Evolutionary conservation across 2,329 filamentous ascomycete species (phyloP).

Genomic region (Alternaria postmessia): DNA sequence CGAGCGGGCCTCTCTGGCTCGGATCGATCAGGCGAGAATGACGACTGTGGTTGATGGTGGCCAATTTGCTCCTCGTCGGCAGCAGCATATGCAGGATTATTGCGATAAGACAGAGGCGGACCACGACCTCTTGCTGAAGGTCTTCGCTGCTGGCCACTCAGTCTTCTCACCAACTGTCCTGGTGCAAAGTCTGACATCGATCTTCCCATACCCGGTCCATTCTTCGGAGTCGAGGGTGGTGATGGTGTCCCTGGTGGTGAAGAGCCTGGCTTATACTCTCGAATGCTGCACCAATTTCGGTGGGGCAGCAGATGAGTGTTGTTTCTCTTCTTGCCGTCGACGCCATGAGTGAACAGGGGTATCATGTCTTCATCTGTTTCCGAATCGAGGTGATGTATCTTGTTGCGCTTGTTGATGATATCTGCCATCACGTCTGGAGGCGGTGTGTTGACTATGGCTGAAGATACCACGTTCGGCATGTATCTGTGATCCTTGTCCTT

Average conservation of each 20-base stretch:
- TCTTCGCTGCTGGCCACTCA: constrained; percentile 43
- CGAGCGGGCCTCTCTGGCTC: constrained; percentile 36
- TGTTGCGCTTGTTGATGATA: constrained; percentile 92
- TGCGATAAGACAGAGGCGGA: constrained; percentile 51
- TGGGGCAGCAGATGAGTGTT: constrained; percentile 89
- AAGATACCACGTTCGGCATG: constrained; percentile 95
- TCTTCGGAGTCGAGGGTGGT: constrained; percentile 38
- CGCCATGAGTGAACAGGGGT: constrained; percentile 86
- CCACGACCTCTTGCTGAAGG: constrained; percentile 39
- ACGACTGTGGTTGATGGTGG: constrained; percentile 40
- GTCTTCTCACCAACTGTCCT: constrained; percentile 53
- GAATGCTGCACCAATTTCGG: constrained; percentile 95
- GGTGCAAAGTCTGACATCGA: constrained; percentile 50
- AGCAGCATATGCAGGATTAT: constrained; percentile 46
- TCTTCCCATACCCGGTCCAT: constrained; percentile 35
- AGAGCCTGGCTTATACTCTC: constrained; percentile 77
- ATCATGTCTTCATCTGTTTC: constrained; percentile 96
- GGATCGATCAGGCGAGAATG: constrained; percentile 47
- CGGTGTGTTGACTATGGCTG: constrained; percentile 91
- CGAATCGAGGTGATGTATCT: constrained; percentile 68
- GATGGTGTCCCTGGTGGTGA: constrained; percentile 74
- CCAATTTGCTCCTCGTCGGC: constrained; percentile 41
- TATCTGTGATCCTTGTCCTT: constrained; percentile 95
- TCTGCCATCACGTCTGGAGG: constrained; percentile 89
- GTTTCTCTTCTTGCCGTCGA: constrained; percentile 87